Conservation (phyloP, 495 filamentous ascomycete species). For the Lasiosphaeris hirsuta region DNA sequence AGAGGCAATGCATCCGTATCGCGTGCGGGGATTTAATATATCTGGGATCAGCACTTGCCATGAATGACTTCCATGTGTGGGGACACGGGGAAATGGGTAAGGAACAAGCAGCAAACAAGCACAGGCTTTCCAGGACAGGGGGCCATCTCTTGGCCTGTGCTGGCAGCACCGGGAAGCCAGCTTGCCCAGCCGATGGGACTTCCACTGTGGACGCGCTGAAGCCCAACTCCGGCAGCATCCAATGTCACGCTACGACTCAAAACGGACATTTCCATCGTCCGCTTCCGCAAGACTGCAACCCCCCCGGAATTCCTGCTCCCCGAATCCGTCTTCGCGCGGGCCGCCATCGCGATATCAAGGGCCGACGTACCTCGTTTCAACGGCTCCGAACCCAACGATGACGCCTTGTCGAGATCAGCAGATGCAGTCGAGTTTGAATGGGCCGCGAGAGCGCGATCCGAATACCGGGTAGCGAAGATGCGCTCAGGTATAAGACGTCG, state of each 20-base stretch:
- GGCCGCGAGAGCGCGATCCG: slow-evolving; percentile 2
- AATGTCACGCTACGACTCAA: slow-evolving; percentile 11
- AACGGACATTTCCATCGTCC: slow-evolving; percentile 13
- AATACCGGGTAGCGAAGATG: slow-evolving; percentile 1
- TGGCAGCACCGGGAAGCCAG: background rate
- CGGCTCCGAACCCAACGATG: background rate
- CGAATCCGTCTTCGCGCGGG: slow-evolving; percentile 15
- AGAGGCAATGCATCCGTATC: too few species aligned
- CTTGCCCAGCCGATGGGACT: slow-evolving; percentile 7
- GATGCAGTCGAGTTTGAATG: background rate
- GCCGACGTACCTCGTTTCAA: background rate
- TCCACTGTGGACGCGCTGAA: background rate
- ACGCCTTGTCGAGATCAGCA: background rate
- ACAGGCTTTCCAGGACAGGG: background rate
- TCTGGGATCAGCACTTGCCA: background rate
- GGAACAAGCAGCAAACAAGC: too few species aligned
- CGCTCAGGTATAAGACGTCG: too few species aligned
- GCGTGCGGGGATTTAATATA: too few species aligned
- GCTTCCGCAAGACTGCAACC: slow-evolving; percentile 31
- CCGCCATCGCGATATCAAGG: slow-evolving; percentile 22
- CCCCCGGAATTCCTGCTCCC: slow-evolving; percentile 10
- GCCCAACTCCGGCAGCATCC: background rate
- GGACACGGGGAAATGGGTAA: too few species aligned
- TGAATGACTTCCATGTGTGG: background rate
- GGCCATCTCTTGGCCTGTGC: background rate